A percentile compares a stretch with the other conserved stretches of the same genome.
Conservation (phyloP, 2,329 filamentous ascomycete genomes). For the Colletotrichum sp. region DNA sequence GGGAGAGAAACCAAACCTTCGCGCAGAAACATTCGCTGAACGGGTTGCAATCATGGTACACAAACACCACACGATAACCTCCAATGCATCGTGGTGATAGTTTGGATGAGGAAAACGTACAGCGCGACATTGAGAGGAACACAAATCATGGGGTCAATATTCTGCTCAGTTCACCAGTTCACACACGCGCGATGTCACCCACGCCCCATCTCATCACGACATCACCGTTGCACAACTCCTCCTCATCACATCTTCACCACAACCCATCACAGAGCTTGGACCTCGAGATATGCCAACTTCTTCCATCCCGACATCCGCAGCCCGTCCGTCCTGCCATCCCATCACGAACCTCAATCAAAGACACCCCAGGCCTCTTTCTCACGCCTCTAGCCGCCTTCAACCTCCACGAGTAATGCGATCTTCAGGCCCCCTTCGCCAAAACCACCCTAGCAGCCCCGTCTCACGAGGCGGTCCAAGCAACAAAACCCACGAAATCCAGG, state of each 20-base stretch:
- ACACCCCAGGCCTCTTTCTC: neutral
- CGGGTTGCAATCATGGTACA: neutral
- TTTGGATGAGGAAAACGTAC: neutral
- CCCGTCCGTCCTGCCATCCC: neutral
- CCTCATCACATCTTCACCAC: neutral
- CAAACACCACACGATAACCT: neutral
- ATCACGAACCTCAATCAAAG: neutral
- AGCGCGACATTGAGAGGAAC: neutral
- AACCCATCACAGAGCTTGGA: neutral
- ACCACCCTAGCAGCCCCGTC: neutral
- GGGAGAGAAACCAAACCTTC: neutral
- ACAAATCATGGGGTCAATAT: rapidly evolving
- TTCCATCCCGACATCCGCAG: neutral
- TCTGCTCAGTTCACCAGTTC: neutral
- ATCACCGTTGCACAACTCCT: neutral
- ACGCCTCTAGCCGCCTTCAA: neutral
- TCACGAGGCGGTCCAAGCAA: neutral
- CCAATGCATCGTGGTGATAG: neutral
- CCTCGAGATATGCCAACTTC: neutral
- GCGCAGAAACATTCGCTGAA: neutral
- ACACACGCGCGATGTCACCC: neutral
- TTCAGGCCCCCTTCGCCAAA: neutral
- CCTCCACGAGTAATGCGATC: neutral
- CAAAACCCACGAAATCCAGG: neutral
- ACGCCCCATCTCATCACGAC: neutral